Percentiles rank a stretch among this genome's conserved stretches.
phyloP scores from a whole-genome alignment of 1,284 basidiomycete genomes.

The Puccinia horiana region DNA sequence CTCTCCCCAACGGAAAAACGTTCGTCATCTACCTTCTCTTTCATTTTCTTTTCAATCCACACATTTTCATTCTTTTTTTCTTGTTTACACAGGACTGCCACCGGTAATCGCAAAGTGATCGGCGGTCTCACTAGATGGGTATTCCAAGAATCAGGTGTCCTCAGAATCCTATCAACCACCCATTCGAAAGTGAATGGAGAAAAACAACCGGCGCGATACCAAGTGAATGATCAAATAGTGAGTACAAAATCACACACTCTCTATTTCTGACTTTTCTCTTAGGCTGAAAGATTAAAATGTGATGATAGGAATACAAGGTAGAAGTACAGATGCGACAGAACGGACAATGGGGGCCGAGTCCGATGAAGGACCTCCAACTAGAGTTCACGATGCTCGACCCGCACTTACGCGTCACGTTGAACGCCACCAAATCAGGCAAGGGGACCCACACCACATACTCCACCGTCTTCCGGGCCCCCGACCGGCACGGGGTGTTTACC shows the following conservation, averaged over 20 bases:
- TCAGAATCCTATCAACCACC: slow-evolving; percentile 73
- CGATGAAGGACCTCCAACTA: slow-evolving; percentile 77
- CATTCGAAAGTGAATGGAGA: slow-evolving; percentile 68
- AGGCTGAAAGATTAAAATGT: background rate
- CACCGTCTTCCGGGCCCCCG: slow-evolving; percentile 79
- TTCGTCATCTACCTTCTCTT: slow-evolving; percentile 9
- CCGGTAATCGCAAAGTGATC: slow-evolving; percentile 73
- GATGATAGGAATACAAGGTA: slow-evolving; percentile 69
- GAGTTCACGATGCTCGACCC: slow-evolving; percentile 99
- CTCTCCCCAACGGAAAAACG: slow-evolving; percentile 39
- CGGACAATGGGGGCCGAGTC: slow-evolving; percentile 71
- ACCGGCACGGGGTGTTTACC: slow-evolving; percentile 96
- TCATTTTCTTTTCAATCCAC: background rate
- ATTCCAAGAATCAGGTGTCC: slow-evolving; percentile 81
- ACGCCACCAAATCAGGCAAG: slow-evolving; percentile 62
- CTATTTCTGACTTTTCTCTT: background rate
- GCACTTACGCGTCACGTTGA: slow-evolving; percentile 75
- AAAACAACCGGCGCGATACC: slow-evolving; percentile 69
- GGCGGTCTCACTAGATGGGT: slow-evolving; percentile 80
- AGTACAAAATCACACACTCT: slow-evolving; percentile 51
- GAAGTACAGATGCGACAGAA: slow-evolving; percentile 71
- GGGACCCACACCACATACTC: slow-evolving; percentile 63
- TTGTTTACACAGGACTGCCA: background rate
- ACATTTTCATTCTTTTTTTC: background rate
- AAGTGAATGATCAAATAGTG: slow-evolving; percentile 82